phyloP scores from a whole-genome alignment of 2,329 filamentous ascomycete genomes.

The Ophiocordyceps sinensis region DNA sequence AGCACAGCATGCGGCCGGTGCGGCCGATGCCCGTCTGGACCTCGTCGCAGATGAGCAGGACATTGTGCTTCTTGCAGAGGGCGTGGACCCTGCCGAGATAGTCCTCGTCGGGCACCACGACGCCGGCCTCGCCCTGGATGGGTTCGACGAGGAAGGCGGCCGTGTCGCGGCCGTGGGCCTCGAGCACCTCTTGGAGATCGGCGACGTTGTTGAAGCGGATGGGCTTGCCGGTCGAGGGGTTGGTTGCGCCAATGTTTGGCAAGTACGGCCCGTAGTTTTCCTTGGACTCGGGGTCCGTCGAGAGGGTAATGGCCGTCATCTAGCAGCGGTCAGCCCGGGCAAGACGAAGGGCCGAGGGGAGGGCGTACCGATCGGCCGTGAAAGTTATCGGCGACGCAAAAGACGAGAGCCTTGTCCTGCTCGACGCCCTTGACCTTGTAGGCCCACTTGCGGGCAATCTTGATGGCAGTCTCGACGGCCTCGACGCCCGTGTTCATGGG shows the following conservation, averaged over 20 bases:
- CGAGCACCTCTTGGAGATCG: constrained; percentile 66
- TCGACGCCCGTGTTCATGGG: constrained; percentile 98
- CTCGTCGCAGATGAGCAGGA: constrained; percentile 93
- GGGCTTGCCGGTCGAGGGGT: constrained; percentile 57
- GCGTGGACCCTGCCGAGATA: constrained; percentile 70
- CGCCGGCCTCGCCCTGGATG: constrained; percentile 94
- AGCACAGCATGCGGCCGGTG: constrained; percentile 86
- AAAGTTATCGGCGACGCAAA: constrained; percentile 84
- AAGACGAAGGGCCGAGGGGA: background rate
- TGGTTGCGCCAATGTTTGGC: constrained; percentile 66
- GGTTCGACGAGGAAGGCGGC: constrained; percentile 92
- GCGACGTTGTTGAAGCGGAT: constrained; percentile 79
- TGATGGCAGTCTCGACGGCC: constrained; percentile 89
- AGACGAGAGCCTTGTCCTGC: constrained; percentile 67
- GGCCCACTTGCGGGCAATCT: constrained; percentile 94
- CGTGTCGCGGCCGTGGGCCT: constrained; percentile 68
- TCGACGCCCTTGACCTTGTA: constrained; percentile 92
- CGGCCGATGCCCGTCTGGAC: constrained; percentile 96
- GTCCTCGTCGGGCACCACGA: constrained; percentile 82
- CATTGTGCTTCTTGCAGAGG: constrained; percentile 89
- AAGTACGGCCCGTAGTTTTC: constrained; percentile 96
- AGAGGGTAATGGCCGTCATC: constrained; percentile 93
- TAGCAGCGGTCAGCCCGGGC: constrained; percentile 17
- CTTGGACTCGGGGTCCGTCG: constrained; percentile 85
- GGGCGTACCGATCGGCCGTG: constrained; percentile 76